A percentile compares a stretch with the other conserved stretches of the same genome.
Conservation (phyloP, 2,329 filamentous ascomycete species). For the Hymenoscyphus repandus region DNA sequence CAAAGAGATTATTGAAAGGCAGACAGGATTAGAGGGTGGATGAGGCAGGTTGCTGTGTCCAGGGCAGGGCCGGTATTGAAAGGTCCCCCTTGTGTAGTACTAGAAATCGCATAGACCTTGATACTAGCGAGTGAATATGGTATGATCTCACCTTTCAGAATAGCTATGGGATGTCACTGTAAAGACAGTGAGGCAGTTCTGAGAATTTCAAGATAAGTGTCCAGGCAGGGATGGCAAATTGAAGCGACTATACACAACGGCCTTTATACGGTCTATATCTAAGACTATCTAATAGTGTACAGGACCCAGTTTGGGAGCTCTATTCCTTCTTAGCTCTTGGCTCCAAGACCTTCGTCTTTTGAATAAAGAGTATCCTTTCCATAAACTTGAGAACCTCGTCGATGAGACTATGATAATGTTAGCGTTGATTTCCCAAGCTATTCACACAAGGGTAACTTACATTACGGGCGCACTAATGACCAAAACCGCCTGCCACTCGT, state of each 20-base stretch:
- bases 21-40: conserved; percentile 70
- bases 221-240: background rate
- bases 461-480: conserved; percentile 87
- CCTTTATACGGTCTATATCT: conserved; percentile 20
- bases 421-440: conserved; percentile 5
- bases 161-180: too few relatives aligned
- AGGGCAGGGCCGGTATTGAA: conserved; percentile 7
- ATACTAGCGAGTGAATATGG: conserved; percentile 17
- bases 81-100: conserved; percentile 25
- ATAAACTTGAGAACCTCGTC: conserved; percentile 63
- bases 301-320: background rate
- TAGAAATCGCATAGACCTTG: conserved; percentile 20
- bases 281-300: conserved; percentile 24
- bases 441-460: conserved; percentile 54
- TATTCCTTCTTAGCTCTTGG: conserved; percentile 30
- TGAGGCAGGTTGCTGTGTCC: conserved; percentile 1
- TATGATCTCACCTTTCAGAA: conserved; percentile 8
- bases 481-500: conserved; percentile 89
- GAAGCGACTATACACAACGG: background rate
- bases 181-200: background rate
- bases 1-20: conserved; percentile 96
- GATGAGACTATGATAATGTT: conserved; percentile 45
- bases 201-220: background rate
- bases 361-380: conserved; percentile 48
- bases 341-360: conserved; percentile 27